Percentiles rank a stretch among this genome's conserved stretches.
Evolutionary conservation across 2,329 filamentous ascomycete genomes (phyloP).

Genomic region (Talaromyces sp.): DNA sequence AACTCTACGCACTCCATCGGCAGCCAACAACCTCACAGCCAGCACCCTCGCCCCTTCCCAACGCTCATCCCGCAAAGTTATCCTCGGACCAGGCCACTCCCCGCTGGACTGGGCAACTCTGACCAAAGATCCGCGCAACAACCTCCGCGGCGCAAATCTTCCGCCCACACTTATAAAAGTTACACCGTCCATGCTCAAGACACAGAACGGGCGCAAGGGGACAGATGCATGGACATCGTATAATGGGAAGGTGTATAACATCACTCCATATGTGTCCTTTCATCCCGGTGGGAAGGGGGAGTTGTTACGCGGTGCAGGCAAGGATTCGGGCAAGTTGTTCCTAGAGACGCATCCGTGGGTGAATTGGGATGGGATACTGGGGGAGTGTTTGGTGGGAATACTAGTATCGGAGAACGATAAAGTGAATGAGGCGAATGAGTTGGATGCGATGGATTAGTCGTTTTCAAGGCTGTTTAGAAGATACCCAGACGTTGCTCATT

Average conservation of each 20-base stretch:
- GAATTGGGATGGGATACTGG: conserved; percentile 65
- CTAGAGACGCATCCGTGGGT: conserved; percentile 65
- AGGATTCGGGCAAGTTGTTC: conserved; percentile 63
- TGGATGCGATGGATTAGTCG: conserved; percentile 60
- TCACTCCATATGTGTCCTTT: conserved; percentile 82
- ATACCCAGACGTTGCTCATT: conserved; percentile 5
- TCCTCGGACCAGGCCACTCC: conserved; percentile 84
- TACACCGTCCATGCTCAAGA: conserved; percentile 73
- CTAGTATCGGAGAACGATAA: conserved; percentile 54
- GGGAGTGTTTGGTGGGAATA: conserved; percentile 59
- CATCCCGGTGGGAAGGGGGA: conserved; percentile 75
- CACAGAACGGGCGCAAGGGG: conserved; percentile 76
- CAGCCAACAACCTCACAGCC: conserved; percentile 40
- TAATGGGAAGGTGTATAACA: conserved; percentile 89
- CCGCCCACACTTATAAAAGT: conserved; percentile 64
- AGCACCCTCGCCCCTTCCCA: conserved; percentile 42
- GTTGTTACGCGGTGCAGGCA: conserved; percentile 60
- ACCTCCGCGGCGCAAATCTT: conserved; percentile 59
- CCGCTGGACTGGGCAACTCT: conserved; percentile 94
- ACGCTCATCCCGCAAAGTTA: conserved; percentile 56
- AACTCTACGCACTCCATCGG: conserved; percentile 40
- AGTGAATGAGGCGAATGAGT: conserved; percentile 28
- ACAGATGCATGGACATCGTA: conserved; percentile 88
- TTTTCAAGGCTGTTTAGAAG: neutral
- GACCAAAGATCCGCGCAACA: conserved; percentile 57